These are phyloP conservation scores for Aphanomyces cochlioides DNA, from an alignment of 352 stramenopile genomes.

Conservation along the genomic window DNA sequence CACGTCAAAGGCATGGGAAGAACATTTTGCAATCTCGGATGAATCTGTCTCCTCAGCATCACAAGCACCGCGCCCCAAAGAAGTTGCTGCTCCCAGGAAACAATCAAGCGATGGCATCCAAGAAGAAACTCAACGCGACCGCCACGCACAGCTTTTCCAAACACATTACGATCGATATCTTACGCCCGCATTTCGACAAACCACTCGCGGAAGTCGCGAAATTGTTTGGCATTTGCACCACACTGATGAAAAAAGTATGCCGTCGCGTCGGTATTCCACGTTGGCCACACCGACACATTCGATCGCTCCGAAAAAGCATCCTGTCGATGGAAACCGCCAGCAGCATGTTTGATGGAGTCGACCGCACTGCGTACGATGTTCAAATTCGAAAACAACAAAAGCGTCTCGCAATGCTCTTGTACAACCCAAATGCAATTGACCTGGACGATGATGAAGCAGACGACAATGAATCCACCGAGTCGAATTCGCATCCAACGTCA, in stretches of 20 bases:
- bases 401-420: conserved; percentile 26
- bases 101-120: neutral
- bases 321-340: conserved; percentile 76
- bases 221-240: conserved; percentile 77
- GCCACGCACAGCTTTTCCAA: conserved; percentile 28
- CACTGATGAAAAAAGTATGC: conserved; percentile 84
- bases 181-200: conserved; percentile 81
- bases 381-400: conserved; percentile 29
- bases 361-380: conserved; percentile 28
- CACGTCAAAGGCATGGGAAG: neutral
- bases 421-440: conserved; percentile 30
- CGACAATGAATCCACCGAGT: neutral
- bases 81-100: conserved; percentile 14
- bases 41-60: conserved; percentile 20
- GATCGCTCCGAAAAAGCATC: conserved; percentile 82
- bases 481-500: neutral
- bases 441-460: conserved; percentile 27
- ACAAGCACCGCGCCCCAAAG: conserved; percentile 16
- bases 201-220: conserved; percentile 72
- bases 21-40: conserved; percentile 26
- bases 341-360: conserved; percentile 56
- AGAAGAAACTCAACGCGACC: conserved; percentile 29
- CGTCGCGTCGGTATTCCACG: conserved; percentile 69
- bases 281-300: conserved; percentile 84
- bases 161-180: conserved; percentile 72